These are phyloP conservation scores for Arachis hypogaea DNA, from an alignment of 306 rosid genomes.

Conservation along the genomic window DNA sequence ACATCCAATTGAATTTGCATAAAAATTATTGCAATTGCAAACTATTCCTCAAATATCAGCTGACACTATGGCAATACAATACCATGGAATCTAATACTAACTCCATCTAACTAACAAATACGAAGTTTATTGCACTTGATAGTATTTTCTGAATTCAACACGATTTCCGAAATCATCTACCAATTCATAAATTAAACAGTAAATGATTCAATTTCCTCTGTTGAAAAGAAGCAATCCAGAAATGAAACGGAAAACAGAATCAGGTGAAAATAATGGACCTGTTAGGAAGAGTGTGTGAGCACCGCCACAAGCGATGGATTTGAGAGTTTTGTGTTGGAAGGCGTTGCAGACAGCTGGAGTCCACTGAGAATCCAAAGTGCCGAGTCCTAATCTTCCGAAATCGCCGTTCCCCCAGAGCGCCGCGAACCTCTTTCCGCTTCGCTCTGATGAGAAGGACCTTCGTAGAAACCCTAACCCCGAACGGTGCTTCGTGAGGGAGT, in stretches of 20 bases:
- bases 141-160: not conserved
- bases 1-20: not conserved
- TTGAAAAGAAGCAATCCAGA: not conserved
- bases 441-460: conserved; percentile 50
- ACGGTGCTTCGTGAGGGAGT: not conserved
- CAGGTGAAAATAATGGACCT: conserved; percentile 44
- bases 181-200: conserved; percentile 10
- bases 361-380: conserved; percentile 82
- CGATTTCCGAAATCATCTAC: conserved; percentile 4
- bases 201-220: not conserved
- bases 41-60: not conserved
- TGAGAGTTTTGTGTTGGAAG: conserved; percentile 49
- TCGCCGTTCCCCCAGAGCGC: conserved; percentile 95
- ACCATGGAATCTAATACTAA: not conserved
- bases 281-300: conserved; percentile 94
- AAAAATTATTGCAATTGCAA: not conserved
- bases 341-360: conserved; percentile 62
- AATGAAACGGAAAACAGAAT: not conserved
- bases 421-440: conserved; percentile 57
- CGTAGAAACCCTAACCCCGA: conserved; percentile 30
- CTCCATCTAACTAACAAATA: not conserved
- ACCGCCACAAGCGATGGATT: conserved; percentile 88
- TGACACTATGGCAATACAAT: not conserved
- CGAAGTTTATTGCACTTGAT: not conserved
- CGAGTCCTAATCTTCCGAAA: conserved; percentile 82